Percentiles rank a stretch among this genome's conserved stretches.
phyloP scores from a whole-genome alignment of 805 yeast genomes.

The Phaffomyces thermotolerans region DNA sequence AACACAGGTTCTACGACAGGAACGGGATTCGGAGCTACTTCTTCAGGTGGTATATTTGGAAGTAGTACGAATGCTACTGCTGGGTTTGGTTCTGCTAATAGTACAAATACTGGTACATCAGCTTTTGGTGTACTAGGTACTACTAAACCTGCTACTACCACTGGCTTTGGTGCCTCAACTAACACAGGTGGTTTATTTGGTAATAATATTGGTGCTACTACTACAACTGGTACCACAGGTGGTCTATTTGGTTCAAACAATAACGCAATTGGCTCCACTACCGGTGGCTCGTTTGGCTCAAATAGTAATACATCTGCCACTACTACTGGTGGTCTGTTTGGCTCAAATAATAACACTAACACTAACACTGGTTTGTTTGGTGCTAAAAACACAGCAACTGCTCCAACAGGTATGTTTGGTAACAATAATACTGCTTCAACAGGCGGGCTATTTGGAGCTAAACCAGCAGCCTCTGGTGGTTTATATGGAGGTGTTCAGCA shows the following conservation, averaged over 20 bases:
- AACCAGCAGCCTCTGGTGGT: background rate
- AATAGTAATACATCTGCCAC: conserved; percentile 8
- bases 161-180: conserved; percentile 1
- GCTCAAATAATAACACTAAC: conserved; percentile 11
- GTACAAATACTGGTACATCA: background rate
- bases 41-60: conserved; percentile 29
- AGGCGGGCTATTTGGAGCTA: background rate
- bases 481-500: conserved; percentile 1
- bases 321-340: conserved; percentile 28
- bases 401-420: conserved; percentile 6
- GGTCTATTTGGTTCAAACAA: conserved; percentile 31
- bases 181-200: conserved; percentile 30
- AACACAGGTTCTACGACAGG: conserved; percentile 11
- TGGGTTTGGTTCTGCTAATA: conserved; percentile 16
- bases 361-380: conserved; percentile 7
- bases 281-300: conserved; percentile 29
- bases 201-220: conserved; percentile 1
- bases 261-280: conserved; percentile 7
- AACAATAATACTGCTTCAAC: conserved; percentile 8
- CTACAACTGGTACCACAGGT: conserved; percentile 15
- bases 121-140: conserved; percentile 34
- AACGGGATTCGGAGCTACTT: conserved; percentile 1
- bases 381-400: conserved; percentile 8
- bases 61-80: conserved; percentile 6
- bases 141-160: conserved; percentile 9